These are phyloP conservation scores for Tolypocladium nubicola DNA, from an alignment of 2,329 filamentous ascomycete species.

Conservation along the genomic window DNA sequence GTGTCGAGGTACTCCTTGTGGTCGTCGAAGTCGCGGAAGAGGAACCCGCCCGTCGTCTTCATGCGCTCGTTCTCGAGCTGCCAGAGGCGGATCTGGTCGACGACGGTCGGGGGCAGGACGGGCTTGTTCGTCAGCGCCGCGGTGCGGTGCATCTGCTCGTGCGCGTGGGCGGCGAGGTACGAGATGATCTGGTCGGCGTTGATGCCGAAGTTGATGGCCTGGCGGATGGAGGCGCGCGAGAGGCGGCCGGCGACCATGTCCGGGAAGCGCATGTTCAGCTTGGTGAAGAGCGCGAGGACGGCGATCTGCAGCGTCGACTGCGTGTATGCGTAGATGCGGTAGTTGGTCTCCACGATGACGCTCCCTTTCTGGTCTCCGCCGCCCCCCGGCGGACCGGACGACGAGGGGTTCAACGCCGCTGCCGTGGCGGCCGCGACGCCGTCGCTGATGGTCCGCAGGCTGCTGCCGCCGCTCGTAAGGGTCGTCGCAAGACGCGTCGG, in stretches of 20 bases:
- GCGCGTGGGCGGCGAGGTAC: slow-evolving; percentile 84
- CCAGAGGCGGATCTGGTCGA: slow-evolving; percentile 96
- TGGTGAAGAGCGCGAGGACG: slow-evolving; percentile 81
- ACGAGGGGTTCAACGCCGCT: slow-evolving; percentile 23
- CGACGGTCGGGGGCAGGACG: slow-evolving; percentile 84
- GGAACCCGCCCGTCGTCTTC: slow-evolving; percentile 69
- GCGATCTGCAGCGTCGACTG: slow-evolving; percentile 89
- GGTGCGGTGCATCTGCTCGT: slow-evolving; percentile 79
- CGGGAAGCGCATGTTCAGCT: slow-evolving; percentile 80
- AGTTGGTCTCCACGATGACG: slow-evolving; percentile 96
- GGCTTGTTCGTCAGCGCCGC: slow-evolving; percentile 49
- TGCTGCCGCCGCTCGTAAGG: slow-evolving; percentile 72
- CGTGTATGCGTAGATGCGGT: slow-evolving; percentile 94
- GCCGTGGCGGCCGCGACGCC: slow-evolving; percentile 57
- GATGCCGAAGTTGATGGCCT: slow-evolving; percentile 82
- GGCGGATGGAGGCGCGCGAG: slow-evolving; percentile 77
- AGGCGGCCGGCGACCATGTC: slow-evolving; percentile 91
- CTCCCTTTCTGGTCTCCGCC: slow-evolving; percentile 54
- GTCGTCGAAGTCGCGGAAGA: slow-evolving; percentile 81
- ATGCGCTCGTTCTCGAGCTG: slow-evolving; percentile 95
- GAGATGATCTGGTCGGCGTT: slow-evolving; percentile 91
- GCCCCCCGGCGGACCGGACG: slow-evolving; percentile 26
- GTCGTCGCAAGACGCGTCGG: slow-evolving; percentile 92
- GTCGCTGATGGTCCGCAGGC: slow-evolving; percentile 58
- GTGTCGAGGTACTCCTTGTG: slow-evolving; percentile 60